A percentile compares a stretch with the other conserved stretches of the same genome.
These are phyloP conservation scores for Penicillium canariense DNA, from an alignment of 495 filamentous ascomycete genomes.

Conservation along the genomic window DNA sequence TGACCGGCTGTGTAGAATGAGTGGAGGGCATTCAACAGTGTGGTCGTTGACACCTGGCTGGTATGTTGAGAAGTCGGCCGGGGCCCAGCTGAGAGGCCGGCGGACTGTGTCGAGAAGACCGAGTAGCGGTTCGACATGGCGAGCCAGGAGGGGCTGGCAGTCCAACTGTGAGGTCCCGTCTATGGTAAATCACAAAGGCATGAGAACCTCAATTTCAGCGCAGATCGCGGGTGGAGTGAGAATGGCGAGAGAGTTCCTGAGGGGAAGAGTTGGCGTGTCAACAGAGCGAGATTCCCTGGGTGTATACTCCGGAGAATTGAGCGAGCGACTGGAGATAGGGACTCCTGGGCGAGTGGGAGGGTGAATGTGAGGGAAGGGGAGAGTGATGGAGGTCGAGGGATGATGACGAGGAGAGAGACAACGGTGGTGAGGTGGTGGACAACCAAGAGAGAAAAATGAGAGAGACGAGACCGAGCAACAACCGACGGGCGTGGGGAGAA, in stretches of 20 bases:
- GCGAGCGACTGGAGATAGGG: slow-evolving; percentile 25
- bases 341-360: slow-evolving; percentile 11
- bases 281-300: slow-evolving; percentile 9
- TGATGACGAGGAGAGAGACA: background rate
- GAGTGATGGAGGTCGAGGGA: background rate
- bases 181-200: background rate
- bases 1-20: slow-evolving; percentile 79
- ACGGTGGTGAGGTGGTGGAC: background rate
- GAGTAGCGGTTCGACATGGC: slow-evolving; percentile 82
- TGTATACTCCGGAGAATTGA: slow-evolving; percentile 23
- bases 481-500: slow-evolving; percentile 20
- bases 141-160: slow-evolving; percentile 4
- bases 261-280: slow-evolving; percentile 2
- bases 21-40: slow-evolving; percentile 86
- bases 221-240: slow-evolving; percentile 7
- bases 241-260: background rate
- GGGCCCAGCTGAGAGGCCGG: slow-evolving; percentile 48
- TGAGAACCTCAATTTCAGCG: background rate
- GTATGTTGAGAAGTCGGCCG: slow-evolving; percentile 63
- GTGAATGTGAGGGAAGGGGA: background rate
- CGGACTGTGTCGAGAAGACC: slow-evolving; percentile 76
- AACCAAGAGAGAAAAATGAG: slow-evolving; percentile 7
- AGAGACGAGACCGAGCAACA: slow-evolving; percentile 2
- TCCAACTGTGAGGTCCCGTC: background rate
- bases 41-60: slow-evolving; percentile 85